Base-by-base conservation (phyloP, 768 basidiomycete species). In the Tephrocybe sp. region DNA sequence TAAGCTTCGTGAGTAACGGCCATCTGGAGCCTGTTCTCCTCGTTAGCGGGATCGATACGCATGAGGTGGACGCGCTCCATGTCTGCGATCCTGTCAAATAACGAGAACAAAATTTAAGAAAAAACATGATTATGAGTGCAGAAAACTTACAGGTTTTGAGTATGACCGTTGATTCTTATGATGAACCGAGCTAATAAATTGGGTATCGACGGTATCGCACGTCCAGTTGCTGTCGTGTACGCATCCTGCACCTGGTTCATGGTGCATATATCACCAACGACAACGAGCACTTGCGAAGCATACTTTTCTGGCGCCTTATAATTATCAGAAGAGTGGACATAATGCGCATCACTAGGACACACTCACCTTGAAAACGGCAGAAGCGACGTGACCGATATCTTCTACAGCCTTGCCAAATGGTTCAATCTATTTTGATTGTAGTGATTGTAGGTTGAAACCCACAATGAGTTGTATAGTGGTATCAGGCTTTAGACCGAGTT, bases 391-490 rank as follows among this genome's bases (percentile, higher is more conserved):
- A 7, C 72, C 71, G 49, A 68, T 71, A 49, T 69, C 72, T n/a
- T 69, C 68, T 17, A 53, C 63, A 21, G 65, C 68, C 69, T 71
- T 32, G n/a, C n/a, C n/a, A 1, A 9, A 36, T 12, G 21, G 10
- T 43, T 11, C 37, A 2, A 36, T 11, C 11, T 1, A 15, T 17
- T 3, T 12, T 14, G 24, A 33, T 25, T 1, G n/a, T 14, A 37
- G 20, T 4, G 10, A 15, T 4, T 14, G 15, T 36, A n/a, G 8
- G 34, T 4, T 11, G 5, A 15, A 18, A 64, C 72, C 50, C 56
- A 73, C 73, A 32, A 75, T 61, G 15, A 74, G 48, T 36, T 66
- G 66, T 1, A 72, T 28, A 20, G 66, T 66, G 1, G 72, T 70
- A 8, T 56, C 55, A 4, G 63, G 61, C 45, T 70, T 64, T 15